phyloP scores from a whole-genome alignment of 2,329 filamentous ascomycete genomes.

The Microdochium bolleyi region DNA sequence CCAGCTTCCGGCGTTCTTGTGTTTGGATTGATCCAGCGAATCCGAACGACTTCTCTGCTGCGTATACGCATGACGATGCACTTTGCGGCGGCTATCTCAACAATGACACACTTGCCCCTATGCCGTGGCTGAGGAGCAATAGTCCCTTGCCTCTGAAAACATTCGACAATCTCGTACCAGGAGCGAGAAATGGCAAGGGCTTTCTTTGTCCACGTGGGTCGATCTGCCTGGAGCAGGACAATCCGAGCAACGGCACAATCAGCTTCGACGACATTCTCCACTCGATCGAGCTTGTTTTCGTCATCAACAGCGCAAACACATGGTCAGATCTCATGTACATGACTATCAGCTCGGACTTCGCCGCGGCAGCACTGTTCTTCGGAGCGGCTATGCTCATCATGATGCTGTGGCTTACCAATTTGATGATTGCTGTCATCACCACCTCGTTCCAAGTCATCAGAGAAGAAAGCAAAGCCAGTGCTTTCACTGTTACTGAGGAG shows the following conservation, averaged over 20 bases:
- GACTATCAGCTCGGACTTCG: conserved; percentile 84
- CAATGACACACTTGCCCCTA: conserved; percentile 42
- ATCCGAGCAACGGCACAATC: conserved; percentile 77
- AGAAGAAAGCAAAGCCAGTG: conserved; percentile 90
- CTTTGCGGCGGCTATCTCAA: conserved; percentile 83
- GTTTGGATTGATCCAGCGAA: conserved; percentile 64
- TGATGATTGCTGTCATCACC: conserved; percentile 93
- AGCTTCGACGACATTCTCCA: conserved; percentile 94
- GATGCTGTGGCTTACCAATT: conserved; percentile 92
- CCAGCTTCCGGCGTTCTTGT: conserved; percentile 68
- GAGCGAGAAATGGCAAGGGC: conserved; percentile 60
- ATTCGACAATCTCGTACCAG: conserved; percentile 39
- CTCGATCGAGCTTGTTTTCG: conserved; percentile 89
- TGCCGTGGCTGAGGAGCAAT: conserved; percentile 58
- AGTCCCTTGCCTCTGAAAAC: conserved; percentile 15
- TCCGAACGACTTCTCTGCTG: conserved; percentile 41
- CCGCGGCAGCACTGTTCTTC: conserved; percentile 74
- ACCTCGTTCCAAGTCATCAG: conserved; percentile 97
- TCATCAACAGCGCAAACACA: conserved; percentile 97
- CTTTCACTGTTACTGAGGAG: conserved; percentile 73
- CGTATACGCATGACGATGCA: conserved; percentile 58
- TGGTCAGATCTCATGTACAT: conserved; percentile 94
- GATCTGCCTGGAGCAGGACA: conserved; percentile 69
- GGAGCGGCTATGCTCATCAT: conserved; percentile 75
- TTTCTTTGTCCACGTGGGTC: conserved; percentile 83